Base-by-base conservation (phyloP, 345 rosid genomes). In the Nephelium lappaceum region DNA sequence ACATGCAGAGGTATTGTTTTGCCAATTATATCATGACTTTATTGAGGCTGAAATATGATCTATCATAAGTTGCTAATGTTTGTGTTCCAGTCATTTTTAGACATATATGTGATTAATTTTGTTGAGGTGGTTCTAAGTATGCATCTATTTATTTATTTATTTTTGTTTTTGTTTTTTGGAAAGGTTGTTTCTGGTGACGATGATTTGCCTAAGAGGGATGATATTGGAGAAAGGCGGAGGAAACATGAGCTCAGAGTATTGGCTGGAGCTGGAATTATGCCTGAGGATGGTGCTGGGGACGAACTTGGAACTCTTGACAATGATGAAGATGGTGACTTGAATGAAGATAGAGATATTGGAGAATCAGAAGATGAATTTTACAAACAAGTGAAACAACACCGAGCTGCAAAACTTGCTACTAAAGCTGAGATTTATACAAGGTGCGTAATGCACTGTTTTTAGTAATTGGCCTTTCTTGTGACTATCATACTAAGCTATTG, bases 161-260 rank as follows among this genome's bases (percentile, higher is more conserved):
- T 71, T 55, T 43, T 25, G 14, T n/a, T 69, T n/a, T n/a, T n/a
- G n/a, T 14, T 36, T 80, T 71, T 62, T 57, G 67, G 63, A 67
- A 78, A 92, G 98, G 87, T 85, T 79, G 69, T 95, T 71, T 92
- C 90, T 31, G 97, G 99, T 72, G 98, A 93, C 75, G 97, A 92
- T 82, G 97, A 95, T 85, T 78, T 95, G 76, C 98, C 97, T 0
- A 88, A 70, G 85, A 85, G 98, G 76, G 98, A 95, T 86, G 98
- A 95, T 80, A 91, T 95, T 77, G 99, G 99, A 78, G 98, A 93
- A 84, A 87, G 98, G 81, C 90, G 97, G 82, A 90, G 95, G 85
- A 92, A 91, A 78, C 89, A 88, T 79, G 99, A 95, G 83, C 89
- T 93, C 38, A 86, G 88, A 84, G 95, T 93, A 69, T 84, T 95